Evolutionary conservation across 768 basidiomycete genomes (phyloP).

Genomic region (Arthromyces matolae): DNA sequence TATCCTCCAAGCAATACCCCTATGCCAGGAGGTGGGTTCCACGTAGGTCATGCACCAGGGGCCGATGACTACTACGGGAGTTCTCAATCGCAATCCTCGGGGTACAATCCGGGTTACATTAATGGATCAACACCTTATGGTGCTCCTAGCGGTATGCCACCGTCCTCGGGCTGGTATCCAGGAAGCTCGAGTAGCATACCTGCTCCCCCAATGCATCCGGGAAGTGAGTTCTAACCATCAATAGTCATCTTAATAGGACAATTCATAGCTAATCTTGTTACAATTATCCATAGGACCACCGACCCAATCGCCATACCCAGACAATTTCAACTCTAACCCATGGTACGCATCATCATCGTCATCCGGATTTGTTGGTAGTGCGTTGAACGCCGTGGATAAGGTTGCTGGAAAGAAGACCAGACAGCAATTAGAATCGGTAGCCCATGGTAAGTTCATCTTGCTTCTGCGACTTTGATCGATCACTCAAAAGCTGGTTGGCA

Average conservation of each 20-base stretch:
- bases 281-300: slow-evolving; percentile 21
- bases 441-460: slow-evolving; percentile 44
- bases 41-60: slow-evolving; percentile 25
- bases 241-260: not conserved
- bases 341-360: slow-evolving; percentile 26
- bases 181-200: slow-evolving; percentile 19
- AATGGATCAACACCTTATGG: slow-evolving; percentile 9
- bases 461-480: slow-evolving; percentile 9
- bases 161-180: slow-evolving; percentile 18
- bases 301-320: slow-evolving; percentile 20
- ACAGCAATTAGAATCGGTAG: slow-evolving; percentile 47
- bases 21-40: slow-evolving; percentile 15
- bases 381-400: slow-evolving; percentile 50
- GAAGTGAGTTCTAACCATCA: slow-evolving; percentile 29
- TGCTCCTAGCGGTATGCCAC: slow-evolving; percentile 14
- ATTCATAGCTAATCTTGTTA: slow-evolving; percentile 4
- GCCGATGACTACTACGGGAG: slow-evolving; percentile 16
- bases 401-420: slow-evolving; percentile 50
- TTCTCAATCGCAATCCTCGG: slow-evolving; percentile 14
- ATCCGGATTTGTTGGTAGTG: slow-evolving; percentile 35
- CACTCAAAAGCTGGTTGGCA: slow-evolving; percentile 12
- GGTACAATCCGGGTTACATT: slow-evolving; percentile 18
- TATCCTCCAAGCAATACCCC: slow-evolving; percentile 5
- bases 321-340: slow-evolving; percentile 21
- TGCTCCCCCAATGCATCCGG: slow-evolving; percentile 29